A percentile compares a stretch with the other conserved stretches of the same genome.
phyloP scores from a whole-genome alignment of 192 early-diverging fungal genomes.

The Diversispora epigaea region DNA sequence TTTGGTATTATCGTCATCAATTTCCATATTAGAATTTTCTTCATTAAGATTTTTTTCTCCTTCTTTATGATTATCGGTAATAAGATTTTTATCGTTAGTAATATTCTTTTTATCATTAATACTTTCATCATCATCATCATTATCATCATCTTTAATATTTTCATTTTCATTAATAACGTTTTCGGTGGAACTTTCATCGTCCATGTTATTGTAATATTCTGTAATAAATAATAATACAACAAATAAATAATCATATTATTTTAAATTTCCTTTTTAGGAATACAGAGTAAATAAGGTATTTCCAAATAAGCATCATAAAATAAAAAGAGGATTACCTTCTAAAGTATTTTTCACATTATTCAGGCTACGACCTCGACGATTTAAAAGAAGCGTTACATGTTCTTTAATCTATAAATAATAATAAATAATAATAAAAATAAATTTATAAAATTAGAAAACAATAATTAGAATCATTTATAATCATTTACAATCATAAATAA shows the following conservation, averaged over 20 bases:
- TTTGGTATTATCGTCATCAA: too few species aligned
- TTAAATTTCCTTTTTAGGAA: background rate
- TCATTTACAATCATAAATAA: too few species aligned
- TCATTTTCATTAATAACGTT: background rate
- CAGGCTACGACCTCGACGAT: conserved; percentile 46
- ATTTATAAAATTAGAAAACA: background rate
- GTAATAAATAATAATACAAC: background rate
- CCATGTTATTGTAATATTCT: conserved; percentile 22
- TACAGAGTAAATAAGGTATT: background rate
- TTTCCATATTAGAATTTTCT: background rate
- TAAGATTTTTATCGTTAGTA: too few species aligned
- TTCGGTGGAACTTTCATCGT: background rate
- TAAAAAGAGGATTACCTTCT: conserved; percentile 38
- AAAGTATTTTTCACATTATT: conserved; percentile 46
- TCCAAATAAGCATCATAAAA: background rate
- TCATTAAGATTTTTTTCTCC: background rate
- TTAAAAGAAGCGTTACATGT: conserved; percentile 40
- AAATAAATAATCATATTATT: background rate
- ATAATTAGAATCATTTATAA: too few species aligned
- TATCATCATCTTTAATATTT: too few species aligned
- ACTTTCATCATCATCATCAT: too few species aligned
- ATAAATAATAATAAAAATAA: background rate
- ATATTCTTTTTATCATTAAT: too few species aligned
- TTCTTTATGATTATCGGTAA: background rate
- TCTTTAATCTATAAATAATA: conserved; percentile 38